Base-by-base conservation (phyloP, 2,329 filamentous ascomycete species). In the Botrytis byssoidea region DNA sequence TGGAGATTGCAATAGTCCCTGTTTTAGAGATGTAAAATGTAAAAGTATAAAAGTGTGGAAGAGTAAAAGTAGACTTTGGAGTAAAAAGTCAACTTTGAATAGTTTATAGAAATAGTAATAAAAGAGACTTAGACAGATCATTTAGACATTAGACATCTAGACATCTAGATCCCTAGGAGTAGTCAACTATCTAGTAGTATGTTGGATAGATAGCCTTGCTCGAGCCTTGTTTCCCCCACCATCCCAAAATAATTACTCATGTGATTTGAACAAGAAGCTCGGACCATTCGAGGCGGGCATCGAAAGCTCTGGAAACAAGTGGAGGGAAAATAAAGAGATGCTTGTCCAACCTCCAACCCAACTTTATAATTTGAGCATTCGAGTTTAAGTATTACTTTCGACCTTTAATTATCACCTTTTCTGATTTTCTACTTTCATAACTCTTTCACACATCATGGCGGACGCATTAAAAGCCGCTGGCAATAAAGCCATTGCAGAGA, bases 401-500 rank as follows among this genome's bases (percentile, higher is more conserved):
- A n/a, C 32, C 64, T 66, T 8, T 25, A 20, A 42, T 68, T 22
- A 22, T 57, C 18, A 32, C 10, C 48, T 37, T 57, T 37, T 32
- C n/a, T 57, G 66, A 57, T 6, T 22, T 69, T 44, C 18, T 32
- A 32, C 37, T 22, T 63, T 69, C 48, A 57, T 22, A 25, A 18
- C 40, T n/a, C 18, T 57, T 22, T 22, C 66, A 69, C n/a, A 57
- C n/a, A 77, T 32, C 59, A 82, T 82, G 81, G 89, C 89, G 79
- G 90, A 91, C 83, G 59, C 67, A 73, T 90, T 99, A 81, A 99
- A 99, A 88, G 94, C 95, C 81, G 92, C 96, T 83, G 96, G 95
- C 87, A 99, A 99, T 88, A 97, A 97, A 88, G 95, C 97, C 84
- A 99, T 99, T 84, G 92, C 94, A 78, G 94, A 93, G 76, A 98